Base-by-base conservation (phyloP, 176 grass and related monocot genomes). In the Triticum dicoccoides region DNA sequence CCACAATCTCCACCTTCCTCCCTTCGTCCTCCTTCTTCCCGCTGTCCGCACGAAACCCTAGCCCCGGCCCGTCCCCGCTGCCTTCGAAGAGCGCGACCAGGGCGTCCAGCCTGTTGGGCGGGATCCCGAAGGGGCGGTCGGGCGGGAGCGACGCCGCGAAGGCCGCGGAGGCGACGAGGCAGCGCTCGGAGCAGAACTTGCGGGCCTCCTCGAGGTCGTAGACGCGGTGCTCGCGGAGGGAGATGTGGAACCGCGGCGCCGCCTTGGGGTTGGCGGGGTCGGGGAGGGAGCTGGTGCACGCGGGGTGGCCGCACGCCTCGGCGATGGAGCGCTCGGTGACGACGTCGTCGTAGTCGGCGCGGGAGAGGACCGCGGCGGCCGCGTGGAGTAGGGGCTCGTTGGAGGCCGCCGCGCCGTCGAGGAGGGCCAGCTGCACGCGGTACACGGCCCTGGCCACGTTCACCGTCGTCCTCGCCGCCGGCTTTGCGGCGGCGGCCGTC, bases 221-320 rank as follows among this genome's bases (percentile, higher is more conserved):
- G 51, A 96, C 94, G 70, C 85, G 88, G 92, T 99, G 97, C 94
- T 99, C 92, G 45, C 89, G 79, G n/a, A 99, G 88, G 6, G 94
- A 87, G 61, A 99, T 89, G 76, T 61, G 97, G 70, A 89, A 98
- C 51, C 86, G 89, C 9, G 89, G 62, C 5, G 37, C 49, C 27
- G 11, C 68, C 62, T 78, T 78, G 47, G 17, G 15, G 51, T 12
- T 1, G 41, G 38, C 2, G 33, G 39, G 18, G 29, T 21, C 44
- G 33, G 35, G 89, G 15, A 95, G 79, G 5, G 86, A 49, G 54
- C 58, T 85, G 20, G 82, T 77, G 85, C 92, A 94, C 8, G 85
- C 52, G 0, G 92, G 87, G 65, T 85, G 24, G 37, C 94, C 94
- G 80, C 97, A 99, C 11, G 54, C 37, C 13, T 82, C 85, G 25